A percentile compares a stretch with the other conserved stretches of the same genome.
phyloP scores from a whole-genome alignment of 306 rosid genomes.

The Echinosophora koreensis region DNA sequence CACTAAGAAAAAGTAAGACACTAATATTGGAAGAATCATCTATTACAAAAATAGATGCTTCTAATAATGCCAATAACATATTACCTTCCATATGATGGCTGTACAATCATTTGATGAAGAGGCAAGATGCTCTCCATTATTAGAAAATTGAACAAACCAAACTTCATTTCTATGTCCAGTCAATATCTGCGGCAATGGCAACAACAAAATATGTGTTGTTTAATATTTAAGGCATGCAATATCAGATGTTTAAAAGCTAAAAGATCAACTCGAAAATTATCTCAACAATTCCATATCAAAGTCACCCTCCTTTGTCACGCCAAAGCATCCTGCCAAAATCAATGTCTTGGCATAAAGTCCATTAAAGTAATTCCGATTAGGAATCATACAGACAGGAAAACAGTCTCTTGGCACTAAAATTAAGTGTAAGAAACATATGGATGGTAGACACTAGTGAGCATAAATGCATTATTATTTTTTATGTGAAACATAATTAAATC shows the following conservation, averaged over 20 bases:
- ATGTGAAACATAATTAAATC: background rate
- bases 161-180: slow-evolving; percentile 89
- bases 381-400: slow-evolving; percentile 34
- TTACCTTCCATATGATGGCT: slow-evolving; percentile 94
- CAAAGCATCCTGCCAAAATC: slow-evolving; percentile 26
- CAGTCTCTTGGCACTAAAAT: background rate
- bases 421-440: slow-evolving; percentile 6
- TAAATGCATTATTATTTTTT: background rate
- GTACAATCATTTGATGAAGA: slow-evolving; percentile 90
- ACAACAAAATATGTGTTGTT: slow-evolving; percentile 48
- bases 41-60: slow-evolving; percentile 30
- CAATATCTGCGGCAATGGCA: slow-evolving; percentile 72
- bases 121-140: slow-evolving; percentile 84
- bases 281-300: slow-evolving; percentile 19
- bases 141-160: slow-evolving; percentile 95
- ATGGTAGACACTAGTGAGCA: background rate
- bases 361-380: slow-evolving; percentile 7
- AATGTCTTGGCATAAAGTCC: slow-evolving; percentile 33
- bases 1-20: slow-evolving; percentile 29
- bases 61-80: slow-evolving; percentile 17
- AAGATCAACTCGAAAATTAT: slow-evolving; percentile 30
- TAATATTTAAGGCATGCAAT: slow-evolving; percentile 22
- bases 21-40: slow-evolving; percentile 10
- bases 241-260: slow-evolving; percentile 22
- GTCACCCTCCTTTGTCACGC: slow-evolving; percentile 1